phyloP scores from a whole-genome alignment of 495 filamentous ascomycete species.

The Penicillium atrosanguineum region DNA sequence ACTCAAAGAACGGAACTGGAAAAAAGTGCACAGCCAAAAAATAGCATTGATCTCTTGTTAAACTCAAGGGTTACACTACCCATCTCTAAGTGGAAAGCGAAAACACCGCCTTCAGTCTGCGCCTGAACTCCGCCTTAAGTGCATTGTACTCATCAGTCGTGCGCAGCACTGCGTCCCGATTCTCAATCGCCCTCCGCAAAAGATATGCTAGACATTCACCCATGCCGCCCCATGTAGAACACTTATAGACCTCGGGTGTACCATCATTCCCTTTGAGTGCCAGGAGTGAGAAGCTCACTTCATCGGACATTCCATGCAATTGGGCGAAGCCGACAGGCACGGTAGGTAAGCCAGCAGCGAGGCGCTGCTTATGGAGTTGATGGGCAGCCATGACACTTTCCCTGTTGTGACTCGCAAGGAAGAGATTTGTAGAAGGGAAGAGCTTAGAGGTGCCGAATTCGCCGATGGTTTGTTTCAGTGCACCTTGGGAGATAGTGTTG shows the following conservation, averaged over 20 bases:
- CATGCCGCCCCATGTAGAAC: constrained; percentile 80
- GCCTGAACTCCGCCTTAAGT: constrained; percentile 62
- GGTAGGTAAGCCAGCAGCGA: constrained; percentile 28
- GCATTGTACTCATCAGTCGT: constrained; percentile 67
- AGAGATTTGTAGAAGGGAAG: constrained; percentile 37
- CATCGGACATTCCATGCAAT: constrained; percentile 91
- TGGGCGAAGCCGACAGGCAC: constrained; percentile 52
- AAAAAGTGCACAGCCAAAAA: background rate
- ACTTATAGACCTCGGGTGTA: constrained; percentile 70
- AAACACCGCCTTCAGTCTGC: constrained; percentile 43
- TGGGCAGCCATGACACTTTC: constrained; percentile 33
- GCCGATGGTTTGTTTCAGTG: constrained; percentile 29
- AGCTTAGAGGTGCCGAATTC: constrained; percentile 45
- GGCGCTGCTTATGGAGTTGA: constrained; percentile 30
- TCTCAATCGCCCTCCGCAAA: constrained; percentile 81
- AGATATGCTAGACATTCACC: constrained; percentile 88
- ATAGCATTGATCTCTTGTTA: constrained; percentile 1
- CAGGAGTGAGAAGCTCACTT: constrained; percentile 75
- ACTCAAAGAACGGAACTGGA: background rate
- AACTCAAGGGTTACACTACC: background rate
- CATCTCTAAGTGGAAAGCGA: constrained; percentile 12
- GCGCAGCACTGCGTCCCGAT: constrained; percentile 76
- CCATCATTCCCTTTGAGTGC: constrained; percentile 40
- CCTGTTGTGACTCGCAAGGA: constrained; percentile 45
- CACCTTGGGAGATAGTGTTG: constrained; percentile 51